These are phyloP conservation scores for Eimeria maxima DNA, from an alignment of 169 alveolate species.

Conservation along the genomic window DNA sequence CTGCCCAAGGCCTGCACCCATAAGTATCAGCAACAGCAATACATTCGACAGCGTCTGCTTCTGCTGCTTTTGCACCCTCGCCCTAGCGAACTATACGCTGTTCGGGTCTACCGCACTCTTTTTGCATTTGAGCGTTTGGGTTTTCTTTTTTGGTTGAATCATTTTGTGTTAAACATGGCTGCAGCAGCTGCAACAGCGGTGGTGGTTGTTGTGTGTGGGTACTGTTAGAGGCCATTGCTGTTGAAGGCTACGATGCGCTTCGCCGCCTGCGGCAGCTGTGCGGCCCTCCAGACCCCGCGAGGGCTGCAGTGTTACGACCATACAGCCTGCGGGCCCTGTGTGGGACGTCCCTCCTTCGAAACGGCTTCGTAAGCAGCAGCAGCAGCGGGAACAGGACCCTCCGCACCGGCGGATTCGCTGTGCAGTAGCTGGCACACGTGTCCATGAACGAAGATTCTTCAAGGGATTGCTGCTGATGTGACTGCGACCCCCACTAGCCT, in stretches of 20 bases:
- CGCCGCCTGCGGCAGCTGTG: slow-evolving; percentile 74
- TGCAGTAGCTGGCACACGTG: neutral
- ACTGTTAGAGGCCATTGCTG: slow-evolving; percentile 51
- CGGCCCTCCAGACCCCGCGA: slow-evolving; percentile 71
- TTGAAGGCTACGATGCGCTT: slow-evolving; percentile 61
- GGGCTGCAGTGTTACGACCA: slow-evolving; percentile 63
- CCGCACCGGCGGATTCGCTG: neutral
- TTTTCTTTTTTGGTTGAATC: neutral
- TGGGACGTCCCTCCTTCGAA: slow-evolving; percentile 46
- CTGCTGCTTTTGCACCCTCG: neutral
- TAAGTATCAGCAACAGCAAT: neutral
- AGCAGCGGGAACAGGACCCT: neutral
- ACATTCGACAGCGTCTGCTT: neutral
- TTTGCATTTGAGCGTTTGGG: neutral
- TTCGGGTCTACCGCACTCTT: neutral
- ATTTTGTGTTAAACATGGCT: neutral
- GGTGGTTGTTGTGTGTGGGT: neutral
- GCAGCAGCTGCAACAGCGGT: slow-evolving; percentile 16
- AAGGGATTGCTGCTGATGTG: neutral
- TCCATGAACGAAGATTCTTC: neutral
- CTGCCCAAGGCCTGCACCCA: neutral
- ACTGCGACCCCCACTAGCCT: neutral
- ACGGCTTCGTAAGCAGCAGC: slow-evolving; percentile 55
- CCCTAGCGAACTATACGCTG: neutral
- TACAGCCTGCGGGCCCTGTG: slow-evolving; percentile 65